phyloP scores from a whole-genome alignment of 805 yeast species.

The Kodamaea fukazawae region DNA sequence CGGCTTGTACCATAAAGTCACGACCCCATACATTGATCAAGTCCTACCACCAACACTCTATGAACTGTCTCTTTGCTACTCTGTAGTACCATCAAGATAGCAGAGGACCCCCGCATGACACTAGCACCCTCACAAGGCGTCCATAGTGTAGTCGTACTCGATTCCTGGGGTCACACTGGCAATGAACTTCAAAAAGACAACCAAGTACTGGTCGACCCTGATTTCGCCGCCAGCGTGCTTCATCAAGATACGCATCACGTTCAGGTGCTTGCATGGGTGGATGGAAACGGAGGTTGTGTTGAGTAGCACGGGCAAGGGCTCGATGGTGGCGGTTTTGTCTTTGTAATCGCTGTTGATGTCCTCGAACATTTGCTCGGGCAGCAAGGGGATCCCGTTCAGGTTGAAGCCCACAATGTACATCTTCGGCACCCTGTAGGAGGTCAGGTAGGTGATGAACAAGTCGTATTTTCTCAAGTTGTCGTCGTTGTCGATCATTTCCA shows the following conservation, averaged over 20 bases:
- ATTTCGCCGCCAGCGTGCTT: constrained; percentile 59
- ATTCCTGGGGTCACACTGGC: constrained; percentile 97
- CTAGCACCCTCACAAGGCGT: constrained; percentile 77
- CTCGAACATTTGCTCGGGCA: constrained; percentile 90
- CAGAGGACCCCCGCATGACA: no score
- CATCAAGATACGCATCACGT: constrained; percentile 88
- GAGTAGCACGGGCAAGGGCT: constrained; percentile 79
- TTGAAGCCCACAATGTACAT: constrained; percentile 87
- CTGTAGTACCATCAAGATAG: no score
- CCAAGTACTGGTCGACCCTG: constrained; percentile 86
- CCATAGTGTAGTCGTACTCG: constrained; percentile 98
- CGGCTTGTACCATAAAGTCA: no score
- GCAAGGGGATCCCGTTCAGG: constrained; percentile 77
- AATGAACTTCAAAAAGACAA: constrained; percentile 88
- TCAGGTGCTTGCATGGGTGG: constrained; percentile 95
- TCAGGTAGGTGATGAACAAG: constrained; percentile 86
- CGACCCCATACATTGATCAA: no score
- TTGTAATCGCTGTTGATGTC: constrained; percentile 90
- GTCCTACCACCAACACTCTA: no score
- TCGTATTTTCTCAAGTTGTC: constrained; percentile 69
- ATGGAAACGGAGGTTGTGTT: constrained; percentile 81
- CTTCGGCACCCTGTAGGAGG: constrained; percentile 94
- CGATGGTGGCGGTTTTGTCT: constrained; percentile 95
- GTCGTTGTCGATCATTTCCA: constrained; percentile 30
- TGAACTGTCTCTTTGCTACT: no score